Base-by-base conservation (phyloP, 129 eudicot species). In the Oenanthe sinensis region DNA sequence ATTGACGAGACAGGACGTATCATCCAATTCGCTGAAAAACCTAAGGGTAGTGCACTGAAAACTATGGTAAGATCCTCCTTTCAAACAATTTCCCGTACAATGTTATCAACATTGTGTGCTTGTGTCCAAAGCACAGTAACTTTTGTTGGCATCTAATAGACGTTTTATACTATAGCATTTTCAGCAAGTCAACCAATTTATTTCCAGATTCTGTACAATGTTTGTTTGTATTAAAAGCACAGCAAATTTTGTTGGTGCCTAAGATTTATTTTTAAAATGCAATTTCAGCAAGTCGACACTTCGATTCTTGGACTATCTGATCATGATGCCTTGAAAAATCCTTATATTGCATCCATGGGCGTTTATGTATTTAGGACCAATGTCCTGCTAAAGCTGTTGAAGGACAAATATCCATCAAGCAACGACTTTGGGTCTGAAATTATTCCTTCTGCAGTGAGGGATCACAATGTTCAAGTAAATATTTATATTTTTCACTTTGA, bases 271-370 rank as follows among this genome's bases (percentile, higher is more conserved):
- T 40, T 30, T 67, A 13, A 30, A 26, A 14, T 46, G 77, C 37
- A 44, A 22, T 65, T 47, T 48, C 90, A 95, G 99, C 84, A 77
- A 84, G 84, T 86, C 49, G 99, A 95, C 71, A 92, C 97, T 1
- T 83, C 88, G 26, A 81, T 88, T 45, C 82, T 96, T 16, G 99
- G 99, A 50, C 83, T 92, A 62, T 90, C 97, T 74, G 87, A 79
- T 8, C 70, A 89, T 69, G 96, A 92, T 10, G 99, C 99, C 15
- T 37, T 55, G 63, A 85, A 75, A 78, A 81, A 89, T 48, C 99
- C 99, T 7, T 92, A 90, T 81, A 92, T 92, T 86, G 99, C 97
- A 63, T 96, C 99, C 4, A 96, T 96, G 99, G 99, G 99, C 39
- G 89, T 96, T 26, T 96, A 96, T 63, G 97, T 91, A 63, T 96